These are phyloP conservation scores for Pichia sp. DNA, from an alignment of 1,139 yeast genomes.

Conservation along the genomic window DNA sequence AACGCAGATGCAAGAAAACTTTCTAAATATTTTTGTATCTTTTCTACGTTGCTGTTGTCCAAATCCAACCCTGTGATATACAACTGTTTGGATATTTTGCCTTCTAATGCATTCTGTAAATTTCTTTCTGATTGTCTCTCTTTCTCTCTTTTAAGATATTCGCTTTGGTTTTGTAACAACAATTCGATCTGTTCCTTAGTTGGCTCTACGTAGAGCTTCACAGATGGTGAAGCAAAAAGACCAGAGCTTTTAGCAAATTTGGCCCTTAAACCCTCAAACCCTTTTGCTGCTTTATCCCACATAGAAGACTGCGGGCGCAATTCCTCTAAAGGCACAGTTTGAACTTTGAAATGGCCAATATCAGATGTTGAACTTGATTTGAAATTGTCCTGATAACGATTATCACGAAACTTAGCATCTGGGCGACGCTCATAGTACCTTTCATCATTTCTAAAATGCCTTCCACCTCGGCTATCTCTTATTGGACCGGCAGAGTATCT, in stretches of 20 bases:
- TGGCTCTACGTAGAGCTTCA: conserved; percentile 35
- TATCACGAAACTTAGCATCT: no score
- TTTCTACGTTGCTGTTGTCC: not conserved
- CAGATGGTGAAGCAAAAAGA: conserved; percentile 56
- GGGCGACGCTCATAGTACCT: no score
- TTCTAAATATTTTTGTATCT: no score
- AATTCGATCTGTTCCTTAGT: conserved; percentile 17
- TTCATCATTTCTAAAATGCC: no score
- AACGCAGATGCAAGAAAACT: not conserved
- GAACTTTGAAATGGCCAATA: not conserved
- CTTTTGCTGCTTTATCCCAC: conserved; percentile 74
- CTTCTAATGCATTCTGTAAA: not conserved
- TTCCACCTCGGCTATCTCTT: no score
- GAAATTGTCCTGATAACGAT: no score
- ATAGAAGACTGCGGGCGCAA: conserved; percentile 33
- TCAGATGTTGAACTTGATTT: not conserved
- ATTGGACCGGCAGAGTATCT: not conserved
- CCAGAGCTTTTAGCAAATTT: conserved; percentile 81
- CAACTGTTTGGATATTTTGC: not conserved
- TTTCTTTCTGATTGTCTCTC: not conserved
- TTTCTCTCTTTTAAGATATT: no score
- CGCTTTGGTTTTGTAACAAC: not conserved
- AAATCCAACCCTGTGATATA: not conserved
- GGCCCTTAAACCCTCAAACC: conserved; percentile 69
- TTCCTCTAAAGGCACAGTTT: conserved; percentile 33